phyloP scores from a whole-genome alignment of 768 basidiomycete species.

The Leucocoprinus leucothites region DNA sequence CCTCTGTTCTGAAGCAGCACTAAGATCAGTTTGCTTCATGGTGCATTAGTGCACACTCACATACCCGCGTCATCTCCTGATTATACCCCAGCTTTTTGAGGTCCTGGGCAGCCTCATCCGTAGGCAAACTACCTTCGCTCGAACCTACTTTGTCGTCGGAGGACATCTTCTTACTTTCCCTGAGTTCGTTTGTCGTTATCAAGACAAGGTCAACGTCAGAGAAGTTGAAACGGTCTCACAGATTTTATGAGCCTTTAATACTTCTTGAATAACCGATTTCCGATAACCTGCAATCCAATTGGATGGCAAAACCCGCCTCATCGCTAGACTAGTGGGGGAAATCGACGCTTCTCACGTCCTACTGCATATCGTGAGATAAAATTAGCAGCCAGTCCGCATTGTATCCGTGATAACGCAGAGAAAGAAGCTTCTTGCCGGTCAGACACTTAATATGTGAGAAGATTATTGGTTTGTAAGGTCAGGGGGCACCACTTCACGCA shows the following conservation, averaged over 20 bases:
- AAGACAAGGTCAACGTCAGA: too few relatives aligned
- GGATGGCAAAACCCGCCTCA: too few relatives aligned
- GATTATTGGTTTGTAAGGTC: neutral
- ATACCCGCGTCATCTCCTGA: slow-evolving; percentile 53
- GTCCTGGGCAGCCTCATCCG: slow-evolving; percentile 25
- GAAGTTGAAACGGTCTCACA: neutral
- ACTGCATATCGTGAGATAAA: neutral
- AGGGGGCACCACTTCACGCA: too few relatives aligned
- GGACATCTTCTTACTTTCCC: neutral
- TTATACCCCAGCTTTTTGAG: slow-evolving; percentile 54
- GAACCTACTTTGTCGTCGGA: neutral
- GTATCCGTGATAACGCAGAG: neutral
- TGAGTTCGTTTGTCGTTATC: neutral
- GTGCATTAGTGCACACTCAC: slow-evolving; percentile 5
- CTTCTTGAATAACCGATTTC: too few relatives aligned
- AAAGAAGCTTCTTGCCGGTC: neutral
- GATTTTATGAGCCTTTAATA: too few relatives aligned
- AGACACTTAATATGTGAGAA: slow-evolving; percentile 1
- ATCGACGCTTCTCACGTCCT: too few relatives aligned
- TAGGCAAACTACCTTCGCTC: neutral
- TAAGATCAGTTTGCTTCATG: neutral
- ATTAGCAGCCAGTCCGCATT: neutral
- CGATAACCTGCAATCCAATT: too few relatives aligned
- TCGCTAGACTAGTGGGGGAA: neutral
- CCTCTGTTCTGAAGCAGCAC: slow-evolving; percentile 39